phyloP scores from a whole-genome alignment of 176 grass and related monocot genomes.

The Avena sativa region DNA sequence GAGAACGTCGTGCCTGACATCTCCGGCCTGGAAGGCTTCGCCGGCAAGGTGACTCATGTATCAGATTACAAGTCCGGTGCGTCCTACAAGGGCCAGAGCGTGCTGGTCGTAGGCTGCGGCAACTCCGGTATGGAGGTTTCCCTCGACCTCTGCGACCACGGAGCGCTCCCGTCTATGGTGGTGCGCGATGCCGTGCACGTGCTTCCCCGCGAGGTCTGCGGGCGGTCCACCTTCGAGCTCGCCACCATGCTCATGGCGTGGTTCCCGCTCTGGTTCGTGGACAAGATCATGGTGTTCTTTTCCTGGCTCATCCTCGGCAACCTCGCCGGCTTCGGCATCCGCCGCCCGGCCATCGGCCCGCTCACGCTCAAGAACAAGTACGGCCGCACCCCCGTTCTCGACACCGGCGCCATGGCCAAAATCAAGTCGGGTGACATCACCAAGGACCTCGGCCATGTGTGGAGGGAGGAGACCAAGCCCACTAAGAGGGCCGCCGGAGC shows the following conservation, averaged over 20 bases:
- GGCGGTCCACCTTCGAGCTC: constrained; percentile 81
- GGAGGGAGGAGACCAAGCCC: constrained; percentile 85
- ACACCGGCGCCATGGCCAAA: constrained; percentile 58
- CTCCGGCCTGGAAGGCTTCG: constrained; percentile 48
- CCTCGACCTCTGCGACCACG: constrained; percentile 77
- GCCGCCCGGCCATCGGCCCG: constrained; percentile 68
- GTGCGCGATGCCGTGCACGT: constrained; percentile 90
- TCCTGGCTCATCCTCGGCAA: constrained; percentile 71
- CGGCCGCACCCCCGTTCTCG: constrained; percentile 80
- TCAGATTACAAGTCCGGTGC: constrained; percentile 70
- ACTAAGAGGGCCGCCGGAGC: constrained; percentile 55
- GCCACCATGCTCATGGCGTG: constrained; percentile 74
- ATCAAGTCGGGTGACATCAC: constrained; percentile 71
- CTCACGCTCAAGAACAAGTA: constrained; percentile 69
- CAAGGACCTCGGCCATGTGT: constrained; percentile 62
- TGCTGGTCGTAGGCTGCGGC: constrained; percentile 79
- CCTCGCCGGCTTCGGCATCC: constrained; percentile 60
- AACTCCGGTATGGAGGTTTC: constrained; percentile 98
- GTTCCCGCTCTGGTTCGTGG: constrained; percentile 85
- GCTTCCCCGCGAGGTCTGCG: constrained; percentile 71
- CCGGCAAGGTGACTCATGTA: constrained; percentile 58
- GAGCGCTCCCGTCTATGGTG: constrained; percentile 67
- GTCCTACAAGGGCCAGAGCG: constrained; percentile 60
- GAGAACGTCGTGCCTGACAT: constrained; percentile 62
- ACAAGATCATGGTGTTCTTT: constrained; percentile 67